Evolutionary conservation across 1,284 basidiomycete species (phyloP), one percentile per base, ranked within the genome.

Genomic region (Omphalotus olearius): DNA sequence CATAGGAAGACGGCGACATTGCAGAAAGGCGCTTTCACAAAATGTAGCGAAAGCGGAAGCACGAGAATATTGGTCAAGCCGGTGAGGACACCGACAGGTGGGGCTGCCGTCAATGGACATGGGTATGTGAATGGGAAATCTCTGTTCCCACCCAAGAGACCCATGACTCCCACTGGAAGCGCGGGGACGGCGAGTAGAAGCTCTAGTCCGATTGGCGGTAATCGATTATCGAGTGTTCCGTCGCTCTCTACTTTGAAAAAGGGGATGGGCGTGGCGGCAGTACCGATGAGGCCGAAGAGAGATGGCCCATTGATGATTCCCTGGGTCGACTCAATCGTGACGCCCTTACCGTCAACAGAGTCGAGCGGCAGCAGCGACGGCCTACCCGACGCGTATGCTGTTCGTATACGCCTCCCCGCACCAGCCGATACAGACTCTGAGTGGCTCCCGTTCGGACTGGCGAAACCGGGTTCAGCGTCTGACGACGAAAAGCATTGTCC

Each of bases 371-470:
- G n/a, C 20, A 23, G 18, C 26, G 47, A 55, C 57, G 26, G 53
- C 52, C 28, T 60, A 67, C 23, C 70, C 9, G 66, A 69, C 40
- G 70, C 73, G 36, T 86, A 88, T 57, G 81, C 78, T 18, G 85
- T 88, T 42, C 74, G 78, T 33, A 58, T 85, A 16, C 66, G 59
- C 43, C 63, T 87, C 14, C 77, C 80, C 28, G 77, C 78, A 5
- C 83, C 84, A 16, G 68, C 73, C 11, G 75, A 82, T 41, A 61
- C 70, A 13, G 78, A 80, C 50, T 75, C 76, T 6, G 83, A 83
- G 51, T 86, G 81, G 82, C 67, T 90, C n/a, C 85, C 88, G 64
- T 88, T 90, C 60, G 86, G 85, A n/a, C 69, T 90, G 39, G 80
- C 80, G 7, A 72, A 74, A 52, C 67, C 70, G 39, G 56, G 53